phyloP scores from a whole-genome alignment of 306 rosid species.

The Astragalus glycyphyllos region DNA sequence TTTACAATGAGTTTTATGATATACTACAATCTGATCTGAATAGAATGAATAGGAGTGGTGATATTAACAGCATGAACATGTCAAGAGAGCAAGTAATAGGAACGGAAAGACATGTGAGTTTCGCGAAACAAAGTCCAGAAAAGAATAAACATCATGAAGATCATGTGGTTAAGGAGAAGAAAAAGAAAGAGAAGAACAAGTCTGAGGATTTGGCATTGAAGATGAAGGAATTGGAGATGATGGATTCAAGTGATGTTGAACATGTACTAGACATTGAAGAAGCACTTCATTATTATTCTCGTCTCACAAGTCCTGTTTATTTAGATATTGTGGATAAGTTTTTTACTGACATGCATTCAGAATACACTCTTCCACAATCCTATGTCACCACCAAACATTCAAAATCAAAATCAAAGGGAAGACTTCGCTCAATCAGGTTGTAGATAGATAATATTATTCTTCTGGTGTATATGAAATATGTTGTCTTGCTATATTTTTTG shows the following conservation, averaged over 20 bases:
- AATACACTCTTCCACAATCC: constrained; percentile 57
- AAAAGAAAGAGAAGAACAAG: constrained; percentile 47
- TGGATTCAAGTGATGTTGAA: constrained; percentile 78
- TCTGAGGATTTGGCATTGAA: constrained; percentile 57
- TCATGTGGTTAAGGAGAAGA: constrained; percentile 48
- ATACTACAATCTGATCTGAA: constrained; percentile 67
- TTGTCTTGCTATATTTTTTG: constrained; percentile 31
- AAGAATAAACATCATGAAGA: constrained; percentile 47
- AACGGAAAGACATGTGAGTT: constrained; percentile 37
- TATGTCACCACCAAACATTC: constrained; percentile 53
- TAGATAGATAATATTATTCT: constrained; percentile 51
- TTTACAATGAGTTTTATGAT: constrained; percentile 73
- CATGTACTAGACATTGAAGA: constrained; percentile 91
- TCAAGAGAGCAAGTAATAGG: constrained; percentile 42
- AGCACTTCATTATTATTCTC: constrained; percentile 92
- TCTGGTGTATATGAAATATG: constrained; percentile 42
- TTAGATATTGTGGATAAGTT: constrained; percentile 88
- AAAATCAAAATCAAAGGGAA: constrained; percentile 74
- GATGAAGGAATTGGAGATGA: constrained; percentile 91
- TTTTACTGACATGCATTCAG: constrained; percentile 80
- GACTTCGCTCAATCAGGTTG: constrained; percentile 60
- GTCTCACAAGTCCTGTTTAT: constrained; percentile 90
- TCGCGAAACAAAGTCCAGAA: constrained; percentile 47
- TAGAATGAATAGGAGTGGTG: constrained; percentile 47
- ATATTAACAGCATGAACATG: constrained; percentile 25